phyloP scores from a whole-genome alignment of 2,329 filamentous ascomycete species.

The Incumbomyces lentus region DNA sequence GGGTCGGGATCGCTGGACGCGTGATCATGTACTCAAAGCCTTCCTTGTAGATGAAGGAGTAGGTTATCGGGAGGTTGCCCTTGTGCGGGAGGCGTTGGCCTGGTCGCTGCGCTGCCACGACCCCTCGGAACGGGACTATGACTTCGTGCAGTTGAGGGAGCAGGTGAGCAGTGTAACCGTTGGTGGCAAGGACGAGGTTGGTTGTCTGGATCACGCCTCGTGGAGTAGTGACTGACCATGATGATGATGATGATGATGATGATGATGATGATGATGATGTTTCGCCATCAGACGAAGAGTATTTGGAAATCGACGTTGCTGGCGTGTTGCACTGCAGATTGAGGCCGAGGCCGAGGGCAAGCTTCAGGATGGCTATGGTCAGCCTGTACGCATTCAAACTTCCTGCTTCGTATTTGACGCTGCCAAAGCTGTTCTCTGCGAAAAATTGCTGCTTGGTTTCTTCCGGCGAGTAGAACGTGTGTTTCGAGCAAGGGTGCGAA shows the following conservation, averaged over 20 bases:
- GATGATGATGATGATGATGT: too few species aligned
- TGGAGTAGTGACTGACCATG: slow-evolving; percentile 30
- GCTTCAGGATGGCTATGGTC: slow-evolving; percentile 36
- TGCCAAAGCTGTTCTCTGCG: slow-evolving; percentile 35
- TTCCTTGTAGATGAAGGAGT: slow-evolving; percentile 21
- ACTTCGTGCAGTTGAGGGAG: slow-evolving; percentile 36
- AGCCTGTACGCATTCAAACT: slow-evolving; percentile 34
- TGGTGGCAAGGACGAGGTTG: slow-evolving; percentile 43
- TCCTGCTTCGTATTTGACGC: slow-evolving; percentile 37
- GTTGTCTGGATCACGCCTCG: slow-evolving; percentile 34
- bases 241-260: too few species aligned
- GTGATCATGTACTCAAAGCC: slow-evolving; percentile 32
- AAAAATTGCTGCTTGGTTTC: slow-evolving; percentile 35
- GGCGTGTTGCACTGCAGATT: slow-evolving; percentile 27
- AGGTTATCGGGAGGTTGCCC: slow-evolving; percentile 17
- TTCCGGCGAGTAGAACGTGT: slow-evolving; percentile 34
- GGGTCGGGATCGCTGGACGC: slow-evolving; percentile 12
- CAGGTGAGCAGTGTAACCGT: slow-evolving; percentile 42
- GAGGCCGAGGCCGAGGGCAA: slow-evolving; percentile 28
- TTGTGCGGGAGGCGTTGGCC: slow-evolving; percentile 21
- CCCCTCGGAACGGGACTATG: slow-evolving; percentile 42
- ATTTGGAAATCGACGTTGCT: slow-evolving; percentile 16
- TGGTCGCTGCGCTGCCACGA: slow-evolving; percentile 37
- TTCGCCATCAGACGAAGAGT: neutral
- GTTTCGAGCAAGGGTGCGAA: slow-evolving; percentile 34